These are phyloP conservation scores for Phyllosticta paracitricarpa DNA, from an alignment of 2,329 filamentous ascomycete genomes.

Conservation along the genomic window DNA sequence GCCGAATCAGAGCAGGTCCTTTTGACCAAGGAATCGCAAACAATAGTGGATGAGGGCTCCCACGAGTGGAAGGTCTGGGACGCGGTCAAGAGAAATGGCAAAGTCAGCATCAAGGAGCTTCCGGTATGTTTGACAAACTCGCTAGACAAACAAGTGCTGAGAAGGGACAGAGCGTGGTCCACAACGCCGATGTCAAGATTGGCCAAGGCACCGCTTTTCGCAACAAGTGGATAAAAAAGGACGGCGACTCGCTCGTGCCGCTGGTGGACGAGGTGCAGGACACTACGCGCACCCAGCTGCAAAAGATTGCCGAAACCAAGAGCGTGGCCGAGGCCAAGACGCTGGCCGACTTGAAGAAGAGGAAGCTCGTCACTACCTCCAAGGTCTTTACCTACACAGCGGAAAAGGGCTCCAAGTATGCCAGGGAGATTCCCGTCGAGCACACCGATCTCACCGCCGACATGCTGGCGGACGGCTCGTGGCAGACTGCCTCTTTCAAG, in stretches of 20 bases:
- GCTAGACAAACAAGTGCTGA: conserved; percentile 2
- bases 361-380: conserved; percentile 74
- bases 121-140: conserved; percentile 24
- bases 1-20: conserved; percentile 68
- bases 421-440: conserved; percentile 79
- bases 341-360: conserved; percentile 75
- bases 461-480: conserved; percentile 77
- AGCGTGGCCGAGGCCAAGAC: conserved; percentile 64
- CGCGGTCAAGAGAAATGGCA: conserved; percentile 35
- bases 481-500: conserved; percentile 88
- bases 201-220: conserved; percentile 95
- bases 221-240: conserved; percentile 57
- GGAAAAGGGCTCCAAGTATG: conserved; percentile 77
- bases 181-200: conserved; percentile 61
- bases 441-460: conserved; percentile 92
- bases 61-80: conserved; percentile 44
- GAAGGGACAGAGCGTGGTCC: conserved; percentile 43
- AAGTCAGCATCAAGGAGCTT: conserved; percentile 37
- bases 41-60: conserved; percentile 48
- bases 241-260: conserved; percentile 45
- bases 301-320: conserved; percentile 59
- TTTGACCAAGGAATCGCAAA: conserved; percentile 72
- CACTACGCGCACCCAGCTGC: conserved; percentile 64
- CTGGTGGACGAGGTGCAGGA: conserved; percentile 67
- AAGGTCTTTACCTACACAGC: conserved; percentile 82